Percentiles rank a stretch among this genome's conserved stretches.
These are phyloP conservation scores for Candida mesenterica DNA, from an alignment of 1,139 yeast genomes.

Conservation along the genomic window DNA sequence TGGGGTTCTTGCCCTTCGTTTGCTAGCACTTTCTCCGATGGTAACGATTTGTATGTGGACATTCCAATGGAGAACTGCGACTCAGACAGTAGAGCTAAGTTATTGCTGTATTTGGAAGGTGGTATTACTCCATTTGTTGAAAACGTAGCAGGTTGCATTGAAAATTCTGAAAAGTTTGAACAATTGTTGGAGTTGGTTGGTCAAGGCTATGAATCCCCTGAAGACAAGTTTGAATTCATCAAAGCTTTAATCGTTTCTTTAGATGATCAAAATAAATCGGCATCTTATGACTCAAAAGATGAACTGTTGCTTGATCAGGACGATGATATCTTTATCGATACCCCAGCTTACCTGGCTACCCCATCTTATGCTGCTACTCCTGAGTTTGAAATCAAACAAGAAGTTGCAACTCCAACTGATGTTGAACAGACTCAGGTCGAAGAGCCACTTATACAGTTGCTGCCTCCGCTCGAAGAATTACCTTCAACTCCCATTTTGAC, in stretches of 20 bases:
- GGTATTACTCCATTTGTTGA: conserved; percentile 20
- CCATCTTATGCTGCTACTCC: conserved; percentile 1
- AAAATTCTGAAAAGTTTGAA: conserved; percentile 28
- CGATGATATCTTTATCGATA: too few relatives aligned
- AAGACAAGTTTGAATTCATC: conserved; percentile 13
- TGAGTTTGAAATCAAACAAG: conserved; percentile 1
- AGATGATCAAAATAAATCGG: neutral
- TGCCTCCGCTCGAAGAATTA: conserved; percentile 1
- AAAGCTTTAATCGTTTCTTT: conserved; percentile 4
- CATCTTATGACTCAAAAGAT: too few relatives aligned
- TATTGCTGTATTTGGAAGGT: conserved; percentile 20
- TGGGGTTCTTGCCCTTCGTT: neutral
- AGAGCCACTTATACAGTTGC: too few relatives aligned
- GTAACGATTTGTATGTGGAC: conserved; percentile 16
- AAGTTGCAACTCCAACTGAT: too few relatives aligned
- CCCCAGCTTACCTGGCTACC: neutral
- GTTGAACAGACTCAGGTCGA: too few relatives aligned
- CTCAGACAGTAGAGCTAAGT: conserved; percentile 17
- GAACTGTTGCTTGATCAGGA: conserved; percentile 1
- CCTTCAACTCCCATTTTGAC: conserved; percentile 3
- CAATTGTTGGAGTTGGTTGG: conserved; percentile 19
- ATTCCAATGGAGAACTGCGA: conserved; percentile 28
- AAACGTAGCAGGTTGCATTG: conserved; percentile 23
- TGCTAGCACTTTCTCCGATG: neutral
- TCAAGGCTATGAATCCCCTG: conserved; percentile 16